Percentiles rank a stretch among this genome's conserved stretches.
phyloP scores from a whole-genome alignment of 2,329 filamentous ascomycete species.

The Colletotrichum tropicale region DNA sequence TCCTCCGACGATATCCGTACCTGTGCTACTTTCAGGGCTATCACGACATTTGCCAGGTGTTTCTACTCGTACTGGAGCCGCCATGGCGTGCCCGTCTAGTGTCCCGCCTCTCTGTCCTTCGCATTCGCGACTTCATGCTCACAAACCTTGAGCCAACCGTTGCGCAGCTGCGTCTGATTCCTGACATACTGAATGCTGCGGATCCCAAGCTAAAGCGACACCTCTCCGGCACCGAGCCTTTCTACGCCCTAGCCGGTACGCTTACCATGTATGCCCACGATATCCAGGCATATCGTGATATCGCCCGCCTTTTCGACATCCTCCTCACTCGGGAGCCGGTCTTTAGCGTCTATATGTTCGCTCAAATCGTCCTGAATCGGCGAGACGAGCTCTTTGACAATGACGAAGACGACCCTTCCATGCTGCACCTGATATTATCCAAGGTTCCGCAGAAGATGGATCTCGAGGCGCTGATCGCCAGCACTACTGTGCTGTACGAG shows the following conservation, averaged over 20 bases:
- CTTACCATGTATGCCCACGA: conserved; percentile 97
- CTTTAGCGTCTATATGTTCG: conserved; percentile 90
- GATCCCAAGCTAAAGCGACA: conserved; percentile 77
- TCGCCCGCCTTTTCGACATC: conserved; percentile 90
- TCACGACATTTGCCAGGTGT: conserved; percentile 96
- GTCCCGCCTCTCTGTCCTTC: conserved; percentile 82
- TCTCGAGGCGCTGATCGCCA: conserved; percentile 76
- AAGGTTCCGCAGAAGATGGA: conserved; percentile 84
- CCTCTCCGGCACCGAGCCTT: conserved; percentile 80
- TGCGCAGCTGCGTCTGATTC: conserved; percentile 85
- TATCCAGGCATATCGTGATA: conserved; percentile 86
- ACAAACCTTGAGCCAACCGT: conserved; percentile 82
- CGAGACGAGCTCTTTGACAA: conserved; percentile 85
- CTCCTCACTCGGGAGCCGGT: conserved; percentile 87
- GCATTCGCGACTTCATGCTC: conserved; percentile 98
- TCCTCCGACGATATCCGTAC: conserved; percentile 80
- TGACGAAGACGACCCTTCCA: conserved; percentile 81
- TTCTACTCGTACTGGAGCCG: conserved; percentile 82
- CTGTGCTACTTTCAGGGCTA: conserved; percentile 98
- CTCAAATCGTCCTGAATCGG: conserved; percentile 82
- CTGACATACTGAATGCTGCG: conserved; percentile 75
- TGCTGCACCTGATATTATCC: conserved; percentile 86
- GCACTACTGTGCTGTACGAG: conserved; percentile 67
- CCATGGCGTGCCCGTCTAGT: conserved; percentile 64
- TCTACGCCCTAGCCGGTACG: conserved; percentile 91